Percentiles rank a stretch among this genome's conserved stretches.
phyloP scores from a whole-genome alignment of 306 rosid genomes.

The Quercus rubra region DNA sequence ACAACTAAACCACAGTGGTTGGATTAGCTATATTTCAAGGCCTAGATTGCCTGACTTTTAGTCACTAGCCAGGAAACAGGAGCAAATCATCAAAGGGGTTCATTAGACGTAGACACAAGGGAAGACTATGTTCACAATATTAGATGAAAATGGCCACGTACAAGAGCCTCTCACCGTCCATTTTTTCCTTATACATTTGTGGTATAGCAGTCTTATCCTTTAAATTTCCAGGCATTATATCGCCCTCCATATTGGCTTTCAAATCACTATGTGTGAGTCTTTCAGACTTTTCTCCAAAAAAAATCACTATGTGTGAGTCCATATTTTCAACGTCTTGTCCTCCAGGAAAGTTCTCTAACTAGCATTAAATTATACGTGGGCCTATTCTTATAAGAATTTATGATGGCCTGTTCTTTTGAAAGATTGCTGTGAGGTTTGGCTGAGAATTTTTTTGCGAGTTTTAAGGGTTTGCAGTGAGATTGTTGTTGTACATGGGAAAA shows the following conservation, averaged over 20 bases:
- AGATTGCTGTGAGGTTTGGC: too few species aligned
- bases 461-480: too few species aligned
- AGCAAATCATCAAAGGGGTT: too few species aligned
- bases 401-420: too few species aligned
- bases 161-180: constrained; percentile 1
- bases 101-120: constrained; percentile 12
- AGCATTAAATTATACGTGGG: neutral
- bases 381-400: neutral
- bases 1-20: too few species aligned
- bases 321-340: constrained; percentile 6
- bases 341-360: neutral
- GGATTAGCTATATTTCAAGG: too few species aligned
- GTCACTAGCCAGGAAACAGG: too few species aligned
- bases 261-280: constrained; percentile 1
- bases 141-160: neutral
- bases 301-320: constrained; percentile 2
- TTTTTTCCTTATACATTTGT: neutral
- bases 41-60: too few species aligned
- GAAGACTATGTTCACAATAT: neutral
- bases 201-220: constrained; percentile 1
- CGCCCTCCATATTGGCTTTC: constrained; percentile 5
- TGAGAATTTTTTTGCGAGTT: too few species aligned
- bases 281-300: too few species aligned
- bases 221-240: neutral
- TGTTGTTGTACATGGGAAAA: too few species aligned